Base-by-base conservation (phyloP, 352 stramenopile species). In the Pythium oligandrum region DNA sequence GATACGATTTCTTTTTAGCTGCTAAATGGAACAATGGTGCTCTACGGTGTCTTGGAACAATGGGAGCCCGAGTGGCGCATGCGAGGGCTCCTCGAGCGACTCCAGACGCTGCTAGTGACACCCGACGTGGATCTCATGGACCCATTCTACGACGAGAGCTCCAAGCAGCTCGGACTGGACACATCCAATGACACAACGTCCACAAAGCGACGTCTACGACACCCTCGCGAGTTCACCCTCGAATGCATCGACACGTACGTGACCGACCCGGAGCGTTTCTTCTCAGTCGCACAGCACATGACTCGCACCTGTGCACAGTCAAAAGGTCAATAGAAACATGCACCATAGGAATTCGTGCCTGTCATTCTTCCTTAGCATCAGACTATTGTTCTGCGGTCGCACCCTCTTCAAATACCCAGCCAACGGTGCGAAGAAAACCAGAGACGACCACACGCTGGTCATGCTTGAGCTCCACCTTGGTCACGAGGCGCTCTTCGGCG, bases 21-120 rank as follows among this genome's bases (percentile, higher is more conserved):
- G 1, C 48, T 83, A 31, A 83, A 88, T 37, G 72, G 77, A 0
- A 69, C 67, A 6, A 83, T 82, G 68, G 55, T 60, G 6, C 33
- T 83, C 0, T 68, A 68, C 37, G 73, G 74, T 0, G 66, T 88
- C 32, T 59, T 73, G 8, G 64, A 70, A 38, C 55, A 58, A 0
- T 88, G 74, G 74, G 45, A 70, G n/a, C 61, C 74, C 9, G 72
- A 84, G 37, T 84, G 74, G 72, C 73, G 72, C 12, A 81, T 80
- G 70, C 68, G 75, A 8, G 44, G 53, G 33, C 57, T 86, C n/a
- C 50, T 86, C 1, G 63, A 81, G 59, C 63, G 66, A 0, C 57
- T 86, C 7, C 68, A 83, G 30, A 37, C 52, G 30, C 53, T 86
- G 3, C 33, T 83, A 7, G 38, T n/a, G 4, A 52, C 40, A 4